A percentile compares a stretch with the other conserved stretches of the same genome.
These are phyloP conservation scores for Paecilomyces formosus DNA, from an alignment of 2,329 filamentous ascomycete species.

Conservation along the genomic window DNA sequence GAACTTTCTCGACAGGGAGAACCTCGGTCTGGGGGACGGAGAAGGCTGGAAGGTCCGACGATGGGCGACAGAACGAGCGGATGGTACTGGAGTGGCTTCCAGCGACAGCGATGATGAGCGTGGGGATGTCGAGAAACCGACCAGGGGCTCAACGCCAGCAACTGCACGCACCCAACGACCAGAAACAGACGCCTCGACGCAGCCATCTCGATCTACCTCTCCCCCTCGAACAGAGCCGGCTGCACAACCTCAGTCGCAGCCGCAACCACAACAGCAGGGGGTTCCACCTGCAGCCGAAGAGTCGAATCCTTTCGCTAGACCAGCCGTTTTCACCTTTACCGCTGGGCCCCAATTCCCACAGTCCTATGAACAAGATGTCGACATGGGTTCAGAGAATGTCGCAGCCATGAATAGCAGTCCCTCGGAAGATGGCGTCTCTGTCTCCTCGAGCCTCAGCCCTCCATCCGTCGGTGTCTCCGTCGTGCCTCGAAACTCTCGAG, in stretches of 20 bases:
- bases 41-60: slow-evolving; percentile 63
- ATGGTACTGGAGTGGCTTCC: slow-evolving; percentile 29
- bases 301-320: slow-evolving; percentile 15
- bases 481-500: slow-evolving; percentile 33
- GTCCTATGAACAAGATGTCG: slow-evolving; percentile 30
- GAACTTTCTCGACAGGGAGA: slow-evolving; percentile 74
- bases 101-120: slow-evolving; percentile 40
- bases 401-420: slow-evolving; percentile 14
- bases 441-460: slow-evolving; percentile 9
- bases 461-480: slow-evolving; percentile 36
- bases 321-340: slow-evolving; percentile 37
- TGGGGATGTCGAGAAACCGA: slow-evolving; percentile 28
- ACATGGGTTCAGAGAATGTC: slow-evolving; percentile 35
- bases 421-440: slow-evolving; percentile 13
- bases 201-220: slow-evolving; percentile 21
- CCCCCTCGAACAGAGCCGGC: slow-evolving; percentile 18
- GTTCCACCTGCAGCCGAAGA: slow-evolving; percentile 14
- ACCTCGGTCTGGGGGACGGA: slow-evolving; percentile 69
- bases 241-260: slow-evolving; percentile 11
- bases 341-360: slow-evolving; percentile 33
- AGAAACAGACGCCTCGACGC: slow-evolving; percentile 19
- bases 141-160: slow-evolving; percentile 28
- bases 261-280: slow-evolving; percentile 9
- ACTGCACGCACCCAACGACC: slow-evolving; percentile 23
- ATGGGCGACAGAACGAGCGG: slow-evolving; percentile 47